phyloP scores from a whole-genome alignment of 768 basidiomycete species.

The Cytidiella melzeri region DNA sequence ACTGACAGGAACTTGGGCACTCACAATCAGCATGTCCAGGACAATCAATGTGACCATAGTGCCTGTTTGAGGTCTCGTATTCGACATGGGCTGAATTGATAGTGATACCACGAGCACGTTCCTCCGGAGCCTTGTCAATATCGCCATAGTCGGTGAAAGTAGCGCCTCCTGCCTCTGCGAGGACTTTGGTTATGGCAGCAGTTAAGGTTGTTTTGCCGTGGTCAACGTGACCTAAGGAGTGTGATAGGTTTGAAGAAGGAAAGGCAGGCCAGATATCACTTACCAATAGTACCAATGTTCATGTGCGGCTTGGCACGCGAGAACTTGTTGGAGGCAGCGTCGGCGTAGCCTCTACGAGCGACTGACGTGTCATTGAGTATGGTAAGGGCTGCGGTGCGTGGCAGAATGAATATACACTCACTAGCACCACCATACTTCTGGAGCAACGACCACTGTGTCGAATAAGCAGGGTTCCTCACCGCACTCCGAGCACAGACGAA shows the following conservation, averaged over 20 bases:
- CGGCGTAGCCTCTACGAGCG: constrained; percentile 68
- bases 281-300: constrained; percentile 94
- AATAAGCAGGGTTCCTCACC: constrained; percentile 19
- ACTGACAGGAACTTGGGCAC: constrained; percentile 22
- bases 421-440: constrained; percentile 12
- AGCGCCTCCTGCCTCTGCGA: constrained; percentile 69
- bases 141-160: constrained; percentile 92
- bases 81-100: constrained; percentile 99
- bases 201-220: constrained; percentile 98
- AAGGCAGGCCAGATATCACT: constrained; percentile 6
- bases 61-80: constrained; percentile 85
- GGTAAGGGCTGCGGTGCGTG: neutral
- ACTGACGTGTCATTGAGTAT: constrained; percentile 41
- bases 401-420: neutral
- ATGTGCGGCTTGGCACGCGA: constrained; percentile 81
- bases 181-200: constrained; percentile 91
- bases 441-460: constrained; percentile 15
- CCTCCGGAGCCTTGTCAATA: constrained; percentile 99
- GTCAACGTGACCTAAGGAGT: constrained; percentile 75
- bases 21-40: constrained; percentile 92
- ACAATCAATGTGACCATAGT: constrained; percentile 98
- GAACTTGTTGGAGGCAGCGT: constrained; percentile 45
- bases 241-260: neutral
- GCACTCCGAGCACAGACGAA: constrained; percentile 21
- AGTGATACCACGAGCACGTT: constrained; percentile 98